Conservation (phyloP, 192 early-diverging fungal species). For the Rhizoclosmatium globosum region DNA sequence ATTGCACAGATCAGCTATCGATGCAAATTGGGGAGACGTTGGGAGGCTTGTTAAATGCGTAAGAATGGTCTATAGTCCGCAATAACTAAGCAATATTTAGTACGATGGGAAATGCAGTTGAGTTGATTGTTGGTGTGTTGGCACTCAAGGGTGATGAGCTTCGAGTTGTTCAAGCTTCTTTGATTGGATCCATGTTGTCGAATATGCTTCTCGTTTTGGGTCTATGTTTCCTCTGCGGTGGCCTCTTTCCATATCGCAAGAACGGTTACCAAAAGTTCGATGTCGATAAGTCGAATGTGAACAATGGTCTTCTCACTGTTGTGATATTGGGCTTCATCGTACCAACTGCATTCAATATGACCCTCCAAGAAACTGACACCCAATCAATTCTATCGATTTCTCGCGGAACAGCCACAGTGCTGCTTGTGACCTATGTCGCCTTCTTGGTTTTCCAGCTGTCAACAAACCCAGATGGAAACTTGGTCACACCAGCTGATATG, state of each 20-base stretch:
- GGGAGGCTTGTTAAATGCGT: slow-evolving; percentile 25
- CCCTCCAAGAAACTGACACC: slow-evolving; percentile 16
- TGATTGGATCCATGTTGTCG: slow-evolving; percentile 90
- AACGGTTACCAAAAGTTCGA: slow-evolving; percentile 13
- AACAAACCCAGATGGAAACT: slow-evolving; percentile 21
- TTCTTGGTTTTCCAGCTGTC: slow-evolving; percentile 2
- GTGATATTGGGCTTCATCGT: slow-evolving; percentile 35
- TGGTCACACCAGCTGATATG: slow-evolving; percentile 14
- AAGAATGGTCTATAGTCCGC: not conserved
- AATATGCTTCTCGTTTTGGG: slow-evolving; percentile 90
- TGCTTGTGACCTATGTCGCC: slow-evolving; percentile 71
- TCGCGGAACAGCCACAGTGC: slow-evolving; percentile 70
- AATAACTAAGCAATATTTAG: not conserved
- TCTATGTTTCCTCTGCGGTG: slow-evolving; percentile 85
- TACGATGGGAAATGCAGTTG: slow-evolving; percentile 86
- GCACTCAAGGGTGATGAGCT: slow-evolving; percentile 81
- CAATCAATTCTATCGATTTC: slow-evolving; percentile 54
- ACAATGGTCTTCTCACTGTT: slow-evolving; percentile 32
- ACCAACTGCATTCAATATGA: slow-evolving; percentile 24
- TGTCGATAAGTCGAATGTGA: slow-evolving; percentile 16
- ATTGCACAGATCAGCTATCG: slow-evolving; percentile 82
- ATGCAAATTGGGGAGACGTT: slow-evolving; percentile 22
- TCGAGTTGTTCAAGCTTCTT: slow-evolving; percentile 86
- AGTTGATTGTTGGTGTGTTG: slow-evolving; percentile 79
- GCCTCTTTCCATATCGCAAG: slow-evolving; percentile 45